phyloP scores from a whole-genome alignment of 2,329 filamentous ascomycete species.

The Diaporthe ampelina region DNA sequence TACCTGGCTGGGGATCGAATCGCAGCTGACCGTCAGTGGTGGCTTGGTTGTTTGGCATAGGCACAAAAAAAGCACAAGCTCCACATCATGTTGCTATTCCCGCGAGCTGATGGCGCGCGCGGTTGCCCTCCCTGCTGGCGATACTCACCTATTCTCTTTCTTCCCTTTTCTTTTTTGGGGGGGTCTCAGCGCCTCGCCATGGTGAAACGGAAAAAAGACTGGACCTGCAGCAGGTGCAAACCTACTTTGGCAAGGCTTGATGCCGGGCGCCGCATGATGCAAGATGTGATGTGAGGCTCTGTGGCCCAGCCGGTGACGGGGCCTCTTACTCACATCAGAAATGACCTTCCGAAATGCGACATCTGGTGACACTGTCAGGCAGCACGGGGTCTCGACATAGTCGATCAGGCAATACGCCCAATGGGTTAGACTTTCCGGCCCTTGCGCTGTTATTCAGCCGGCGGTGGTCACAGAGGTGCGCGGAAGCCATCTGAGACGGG shows the following conservation, averaged over 20 bases:
- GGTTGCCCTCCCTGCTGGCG: not conserved
- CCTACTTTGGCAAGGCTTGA: slow-evolving; percentile 4
- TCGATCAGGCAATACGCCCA: slow-evolving; percentile 27
- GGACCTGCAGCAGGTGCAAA: slow-evolving; percentile 35
- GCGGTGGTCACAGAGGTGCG: not conserved
- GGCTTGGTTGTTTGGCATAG: slow-evolving; percentile 26
- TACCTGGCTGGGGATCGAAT: slow-evolving; percentile 23
- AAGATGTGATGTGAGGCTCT: slow-evolving; percentile 35
- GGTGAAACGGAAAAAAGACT: slow-evolving; percentile 37
- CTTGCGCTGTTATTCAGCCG: not conserved
- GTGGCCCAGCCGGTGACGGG: slow-evolving; percentile 24
- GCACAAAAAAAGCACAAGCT: slow-evolving; percentile 30
- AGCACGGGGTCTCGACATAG: slow-evolving; percentile 25
- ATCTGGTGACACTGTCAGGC: slow-evolving; percentile 29
- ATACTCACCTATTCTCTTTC: not conserved
- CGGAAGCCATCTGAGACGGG: slow-evolving; percentile 36
- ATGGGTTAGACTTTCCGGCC: slow-evolving; percentile 29
- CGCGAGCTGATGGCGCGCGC: slow-evolving; percentile 19
- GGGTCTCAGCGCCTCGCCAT: slow-evolving; percentile 28
- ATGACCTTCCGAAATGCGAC: slow-evolving; percentile 32
- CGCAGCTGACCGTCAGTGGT: slow-evolving; percentile 15
- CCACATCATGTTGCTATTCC: slow-evolving; percentile 25
- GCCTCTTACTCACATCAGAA: slow-evolving; percentile 7
- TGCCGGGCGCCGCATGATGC: slow-evolving; percentile 30
- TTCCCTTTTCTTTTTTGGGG: not conserved